Evolutionary conservation across 164 flowering plant species (phyloP), one percentile per base, ranked within the genome.

Genomic region (Dillenia turbinata): DNA sequence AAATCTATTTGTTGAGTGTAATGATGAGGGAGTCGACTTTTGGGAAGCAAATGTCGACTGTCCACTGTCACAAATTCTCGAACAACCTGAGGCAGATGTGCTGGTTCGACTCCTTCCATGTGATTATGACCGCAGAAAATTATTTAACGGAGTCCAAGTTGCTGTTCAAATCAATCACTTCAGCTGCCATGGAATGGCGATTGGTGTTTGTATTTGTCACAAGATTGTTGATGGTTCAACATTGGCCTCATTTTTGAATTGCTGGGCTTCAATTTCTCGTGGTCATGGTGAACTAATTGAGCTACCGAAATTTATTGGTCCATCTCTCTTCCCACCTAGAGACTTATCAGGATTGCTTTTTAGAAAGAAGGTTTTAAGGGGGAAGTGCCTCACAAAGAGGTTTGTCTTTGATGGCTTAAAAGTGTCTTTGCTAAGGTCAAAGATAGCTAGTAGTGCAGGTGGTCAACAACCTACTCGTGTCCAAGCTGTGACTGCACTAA

Each of bases 171-270:
- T 64, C 1, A 86, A 66, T 56, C 12, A 49, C 0, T 83, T 88
- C 57, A 69, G 71, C 10, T 84, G 88, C 52, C 85, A 88, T 9
- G 91, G 89, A 8, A 69, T 81, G 9, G 85, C 83, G 4, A 64
- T 88, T 47, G 83, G 84, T 8, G 10, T 83, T 3, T 74, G 85
- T 63, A 44, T 81, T 33, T 72, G 75, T 0, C 91, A 85, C 60
- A 75, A 66, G 63, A 55, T 83, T 17, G 65, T 71, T 12, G 91
- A 84, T 61, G 83, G 73, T 7, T 60, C 67, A 7, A 64, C 82
- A 0, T 9, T 78, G 6, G 63, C 69, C 48, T 55, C 62, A 0
- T 88, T 88, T 53, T 52, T 83, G 24, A 71, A 68, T 10, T 62
- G 49, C 0, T 87, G 90, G 94, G 69, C 83, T 12, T 51, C 71